Percentiles rank a stretch among this genome's conserved stretches.
Evolutionary conservation across 176 grass and related monocot genomes (phyloP).

Genomic region (Musa troglodytarum): DNA sequence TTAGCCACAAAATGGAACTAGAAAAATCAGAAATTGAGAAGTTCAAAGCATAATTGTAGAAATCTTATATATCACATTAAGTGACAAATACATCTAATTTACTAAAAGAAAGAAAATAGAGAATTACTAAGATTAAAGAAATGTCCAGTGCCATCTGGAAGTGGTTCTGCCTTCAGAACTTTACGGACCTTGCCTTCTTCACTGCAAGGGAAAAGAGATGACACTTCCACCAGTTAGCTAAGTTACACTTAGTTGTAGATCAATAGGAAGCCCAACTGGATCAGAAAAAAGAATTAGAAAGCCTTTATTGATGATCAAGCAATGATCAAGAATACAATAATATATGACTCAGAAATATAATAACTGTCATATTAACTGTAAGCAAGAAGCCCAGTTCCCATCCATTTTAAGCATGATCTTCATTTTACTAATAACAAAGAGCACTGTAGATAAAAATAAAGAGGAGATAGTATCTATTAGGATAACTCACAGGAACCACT

Average conservation of each 20-base stretch:
- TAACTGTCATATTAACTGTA: no score
- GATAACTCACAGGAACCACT: no score
- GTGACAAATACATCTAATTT: background rate
- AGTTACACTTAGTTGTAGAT: background rate
- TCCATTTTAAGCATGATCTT: no score
- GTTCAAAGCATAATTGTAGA: background rate
- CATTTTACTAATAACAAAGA: no score
- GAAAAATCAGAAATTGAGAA: no score
- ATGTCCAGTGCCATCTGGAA: constrained; percentile 84
- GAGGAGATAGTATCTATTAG: no score
- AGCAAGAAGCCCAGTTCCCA: no score
- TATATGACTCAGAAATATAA: background rate
- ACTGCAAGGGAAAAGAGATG: constrained; percentile 24
- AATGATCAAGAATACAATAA: background rate
- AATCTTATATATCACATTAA: background rate
- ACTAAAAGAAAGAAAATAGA: background rate
- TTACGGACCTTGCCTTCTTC: constrained; percentile 95
- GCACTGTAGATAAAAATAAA: no score
- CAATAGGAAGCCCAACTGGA: no score
- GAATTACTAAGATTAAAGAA: constrained; percentile 98
- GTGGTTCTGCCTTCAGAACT: constrained; percentile 80
- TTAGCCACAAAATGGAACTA: no score
- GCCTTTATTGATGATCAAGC: background rate
- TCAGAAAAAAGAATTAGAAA: background rate
- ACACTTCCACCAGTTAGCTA: background rate